Evolutionary conservation across 805 yeast species (phyloP), one percentile per base, ranked within the genome.

Genomic region (Wickerhamomyces queroliae): DNA sequence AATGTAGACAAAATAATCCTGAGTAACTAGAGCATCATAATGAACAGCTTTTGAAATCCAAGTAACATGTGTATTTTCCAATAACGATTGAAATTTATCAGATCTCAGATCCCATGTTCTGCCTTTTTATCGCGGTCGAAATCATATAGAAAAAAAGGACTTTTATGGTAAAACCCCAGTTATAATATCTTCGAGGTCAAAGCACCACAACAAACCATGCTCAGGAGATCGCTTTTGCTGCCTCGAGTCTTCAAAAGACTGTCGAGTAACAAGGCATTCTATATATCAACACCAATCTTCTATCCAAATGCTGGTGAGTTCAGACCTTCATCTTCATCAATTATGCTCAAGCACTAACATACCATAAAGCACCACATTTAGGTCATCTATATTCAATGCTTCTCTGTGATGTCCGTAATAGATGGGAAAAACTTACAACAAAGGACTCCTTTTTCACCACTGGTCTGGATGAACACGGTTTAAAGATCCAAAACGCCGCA

Each of bases 381-480:
- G 99, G 99, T 4, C 99, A 93, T 59, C 67, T 88, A 30, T 89
- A 93, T 58, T 78, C 96, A 5, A 84, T 89, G 85, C 67, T 88
- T 1, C 61, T 93, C 33, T 80, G 90, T 36, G 99, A 93, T 61
- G 81, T 81, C 1, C 68, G 81, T 37, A 74, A 71, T 44, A 68
- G 96, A 47, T 91, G 95, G 95, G 74, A 74, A 27, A 51, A 52
- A 15, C 61, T 82, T 25, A 58, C 61, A 9, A 62, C 61, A 0
- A 62, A 72, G 2, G 55, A 63, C 4, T 62, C 80, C 1, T 73
- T 64, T 43, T 73, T 90, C 53, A 75, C 86, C 7, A 93, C 98
- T 0, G 99, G 99, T 0, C 90, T 97, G 0, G 99, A 93, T 59
- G 99, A 93, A 61, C 99, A 93, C 59, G 99, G 99, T 0, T 63